Percentiles rank a stretch among this genome's conserved stretches.
These are phyloP conservation scores for Suillus tomentosus DNA, from an alignment of 768 basidiomycete genomes.

Conservation along the genomic window DNA sequence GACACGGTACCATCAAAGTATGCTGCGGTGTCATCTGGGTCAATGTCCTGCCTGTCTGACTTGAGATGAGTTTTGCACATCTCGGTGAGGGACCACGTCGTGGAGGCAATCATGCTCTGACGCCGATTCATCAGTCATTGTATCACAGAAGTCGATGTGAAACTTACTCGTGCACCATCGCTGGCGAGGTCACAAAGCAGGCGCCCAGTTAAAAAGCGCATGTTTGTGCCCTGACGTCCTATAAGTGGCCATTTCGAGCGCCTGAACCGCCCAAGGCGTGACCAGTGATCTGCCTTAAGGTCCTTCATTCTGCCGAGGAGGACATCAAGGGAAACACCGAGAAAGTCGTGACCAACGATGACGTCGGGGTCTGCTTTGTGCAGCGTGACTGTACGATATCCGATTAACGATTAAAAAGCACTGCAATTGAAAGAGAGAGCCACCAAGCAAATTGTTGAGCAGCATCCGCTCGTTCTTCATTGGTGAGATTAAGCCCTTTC, in stretches of 20 bases:
- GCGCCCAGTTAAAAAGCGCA: constrained; percentile 81
- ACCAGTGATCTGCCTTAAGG: constrained; percentile 91
- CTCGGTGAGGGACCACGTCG: constrained; percentile 97
- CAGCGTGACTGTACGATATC: constrained; percentile 54
- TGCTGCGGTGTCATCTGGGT: constrained; percentile 89
- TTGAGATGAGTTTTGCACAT: constrained; percentile 93
- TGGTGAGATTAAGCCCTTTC: constrained; percentile 70
- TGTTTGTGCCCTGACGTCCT: constrained; percentile 80
- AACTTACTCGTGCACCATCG: constrained; percentile 85
- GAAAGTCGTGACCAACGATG: constrained; percentile 92
- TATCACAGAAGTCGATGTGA: neutral
- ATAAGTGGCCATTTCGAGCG: constrained; percentile 81
- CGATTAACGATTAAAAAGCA: constrained; percentile 6
- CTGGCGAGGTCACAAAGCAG: constrained; percentile 91
- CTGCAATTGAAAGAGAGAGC: neutral
- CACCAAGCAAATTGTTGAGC: constrained; percentile 79
- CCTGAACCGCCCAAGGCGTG: constrained; percentile 87
- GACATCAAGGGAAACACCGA: constrained; percentile 87
- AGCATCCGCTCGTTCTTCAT: constrained; percentile 84
- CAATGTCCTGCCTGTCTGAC: constrained; percentile 88
- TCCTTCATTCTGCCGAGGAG: constrained; percentile 90
- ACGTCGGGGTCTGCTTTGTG: constrained; percentile 92
- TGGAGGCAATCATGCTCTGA: constrained; percentile 95
- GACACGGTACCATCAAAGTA: constrained; percentile 86
- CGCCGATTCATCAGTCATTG: neutral